phyloP scores from a whole-genome alignment of 1,139 yeast species.

The Blastobotrys illinoisensis region DNA sequence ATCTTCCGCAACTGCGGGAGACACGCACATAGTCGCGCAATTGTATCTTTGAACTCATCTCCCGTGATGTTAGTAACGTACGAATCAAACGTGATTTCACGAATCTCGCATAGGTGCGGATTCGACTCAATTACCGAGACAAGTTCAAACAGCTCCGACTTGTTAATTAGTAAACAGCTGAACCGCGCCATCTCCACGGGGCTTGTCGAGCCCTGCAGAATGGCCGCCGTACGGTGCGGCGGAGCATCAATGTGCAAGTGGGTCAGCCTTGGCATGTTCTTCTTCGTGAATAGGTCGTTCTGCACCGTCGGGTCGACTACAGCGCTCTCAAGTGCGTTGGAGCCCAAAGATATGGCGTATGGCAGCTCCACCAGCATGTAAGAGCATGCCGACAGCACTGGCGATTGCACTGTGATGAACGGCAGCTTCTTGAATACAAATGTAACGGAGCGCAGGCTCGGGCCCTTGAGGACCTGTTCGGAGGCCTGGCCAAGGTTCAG shows the following conservation, averaged over 20 bases:
- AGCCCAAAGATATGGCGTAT: not conserved
- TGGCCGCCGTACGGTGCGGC: not conserved
- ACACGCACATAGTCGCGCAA: not conserved
- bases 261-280: not conserved
- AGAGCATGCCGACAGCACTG: not conserved
- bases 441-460: not conserved
- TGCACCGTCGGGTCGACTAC: not conserved
- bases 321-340: not conserved
- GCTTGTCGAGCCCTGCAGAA: not conserved
- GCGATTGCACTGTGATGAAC: not conserved
- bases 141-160: not conserved
- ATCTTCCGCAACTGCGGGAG: not conserved
- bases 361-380: not conserved
- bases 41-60: not conserved
- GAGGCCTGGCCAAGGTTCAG: not conserved
- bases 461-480: not conserved
- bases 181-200: not conserved
- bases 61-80: not conserved
- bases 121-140: not conserved
- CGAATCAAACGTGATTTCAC: not conserved
- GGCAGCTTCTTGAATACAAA: not conserved
- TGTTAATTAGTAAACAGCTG: not conserved
- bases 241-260: not conserved
- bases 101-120: not conserved
- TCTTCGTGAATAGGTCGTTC: not conserved